These are phyloP conservation scores for Sophora flavescens DNA, from an alignment of 306 rosid species.

Conservation along the genomic window DNA sequence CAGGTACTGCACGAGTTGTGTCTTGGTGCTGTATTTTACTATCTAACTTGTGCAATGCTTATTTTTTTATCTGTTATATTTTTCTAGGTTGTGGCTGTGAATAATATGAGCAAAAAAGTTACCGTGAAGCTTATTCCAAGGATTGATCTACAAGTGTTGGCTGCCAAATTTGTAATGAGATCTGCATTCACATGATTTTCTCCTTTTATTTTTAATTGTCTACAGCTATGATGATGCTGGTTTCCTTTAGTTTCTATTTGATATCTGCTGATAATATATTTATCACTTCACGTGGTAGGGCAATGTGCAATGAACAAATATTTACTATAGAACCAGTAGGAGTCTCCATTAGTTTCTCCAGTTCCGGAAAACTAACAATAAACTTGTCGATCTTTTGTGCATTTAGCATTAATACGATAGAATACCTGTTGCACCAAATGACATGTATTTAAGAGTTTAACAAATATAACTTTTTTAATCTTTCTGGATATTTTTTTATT, in stretches of 20 bases:
- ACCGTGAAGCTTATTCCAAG: constrained; percentile 93
- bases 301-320: constrained; percentile 1
- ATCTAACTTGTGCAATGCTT: constrained; percentile 29
- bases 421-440: neutral
- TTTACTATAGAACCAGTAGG: neutral
- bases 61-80: constrained; percentile 35
- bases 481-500: neutral
- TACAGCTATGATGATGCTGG: constrained; percentile 11
- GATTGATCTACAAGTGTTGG: constrained; percentile 83
- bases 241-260: neutral
- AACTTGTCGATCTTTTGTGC: constrained; percentile 2
- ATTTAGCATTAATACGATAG: constrained; percentile 16
- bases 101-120: constrained; percentile 63
- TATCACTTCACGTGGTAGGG: neutral
- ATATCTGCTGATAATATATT: no score
- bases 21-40: constrained; percentile 29
- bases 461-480: neutral
- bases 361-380: constrained; percentile 18
- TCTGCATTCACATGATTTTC: constrained; percentile 20
- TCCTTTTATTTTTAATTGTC: constrained; percentile 1
- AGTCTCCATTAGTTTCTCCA: neutral
- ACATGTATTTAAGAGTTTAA: constrained; percentile 4
- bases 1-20: constrained; percentile 62
- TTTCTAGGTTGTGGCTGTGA: constrained; percentile 80
- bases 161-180: constrained; percentile 84